Evolutionary conservation across 768 basidiomycete genomes (phyloP).

Genomic region (Rhodotorula paludigena): DNA sequence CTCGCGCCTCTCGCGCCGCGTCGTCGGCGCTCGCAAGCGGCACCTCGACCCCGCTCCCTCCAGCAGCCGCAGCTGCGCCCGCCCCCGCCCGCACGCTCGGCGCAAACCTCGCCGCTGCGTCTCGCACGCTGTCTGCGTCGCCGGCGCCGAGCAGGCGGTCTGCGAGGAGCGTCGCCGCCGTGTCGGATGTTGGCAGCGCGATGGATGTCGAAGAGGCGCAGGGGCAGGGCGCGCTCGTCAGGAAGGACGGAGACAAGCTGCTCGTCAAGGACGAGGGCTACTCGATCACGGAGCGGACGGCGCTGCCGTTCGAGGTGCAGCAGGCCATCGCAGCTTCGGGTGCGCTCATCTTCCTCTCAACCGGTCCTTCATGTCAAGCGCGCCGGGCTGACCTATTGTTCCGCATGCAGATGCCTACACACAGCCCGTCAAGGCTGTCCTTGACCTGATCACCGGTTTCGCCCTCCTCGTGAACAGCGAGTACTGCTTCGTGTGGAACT

Average conservation of each 20-base stretch:
- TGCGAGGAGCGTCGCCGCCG: conserved; percentile 2
- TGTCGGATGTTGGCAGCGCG: background rate
- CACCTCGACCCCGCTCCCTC: conserved; percentile 12
- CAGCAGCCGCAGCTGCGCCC: background rate
- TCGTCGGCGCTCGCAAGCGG: conserved; percentile 1
- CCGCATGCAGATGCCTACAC: conserved; percentile 21
- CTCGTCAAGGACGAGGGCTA: conserved; percentile 33
- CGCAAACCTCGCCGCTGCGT: conserved; percentile 7
- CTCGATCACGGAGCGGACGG: conserved; percentile 19
- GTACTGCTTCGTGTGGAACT: conserved; percentile 47
- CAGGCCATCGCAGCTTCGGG: conserved; percentile 25
- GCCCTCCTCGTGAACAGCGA: conserved; percentile 42
- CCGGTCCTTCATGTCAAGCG: accelerated
- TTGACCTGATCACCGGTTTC: conserved; percentile 45
- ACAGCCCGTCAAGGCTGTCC: conserved; percentile 21
- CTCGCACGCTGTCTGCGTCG: background rate
- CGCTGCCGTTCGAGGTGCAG: conserved; percentile 30
- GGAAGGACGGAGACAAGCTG: conserved; percentile 12
- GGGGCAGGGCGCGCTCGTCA: no score
- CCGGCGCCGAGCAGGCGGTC: conserved; percentile 8
- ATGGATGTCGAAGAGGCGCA: conserved; percentile 27
- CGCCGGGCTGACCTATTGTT: accelerated
- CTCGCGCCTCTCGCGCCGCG: conserved; percentile 11
- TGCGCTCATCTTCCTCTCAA: background rate
- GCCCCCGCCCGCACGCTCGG: conserved; percentile 4